Conservation (phyloP, 176 grass and related monocot species). For the Secale cereale region DNA sequence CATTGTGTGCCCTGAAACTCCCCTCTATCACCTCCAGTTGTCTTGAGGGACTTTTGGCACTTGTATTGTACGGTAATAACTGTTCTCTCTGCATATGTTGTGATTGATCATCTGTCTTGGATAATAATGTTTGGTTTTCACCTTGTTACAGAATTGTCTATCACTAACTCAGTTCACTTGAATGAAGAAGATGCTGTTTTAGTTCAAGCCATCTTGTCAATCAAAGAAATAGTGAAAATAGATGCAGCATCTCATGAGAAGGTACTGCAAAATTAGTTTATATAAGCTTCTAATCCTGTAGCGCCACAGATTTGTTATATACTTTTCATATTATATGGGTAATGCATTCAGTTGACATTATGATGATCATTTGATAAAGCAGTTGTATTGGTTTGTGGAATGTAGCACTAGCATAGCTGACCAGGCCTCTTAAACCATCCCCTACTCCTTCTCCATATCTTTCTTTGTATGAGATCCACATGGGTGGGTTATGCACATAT, state of each 20-base stretch:
- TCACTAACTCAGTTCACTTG: no score
- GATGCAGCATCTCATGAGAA: no score
- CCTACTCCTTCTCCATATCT: no score
- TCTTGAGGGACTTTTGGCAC: conserved; percentile 75
- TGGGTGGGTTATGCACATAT: no score
- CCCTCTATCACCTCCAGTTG: conserved; percentile 48
- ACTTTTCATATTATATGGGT: neutral
- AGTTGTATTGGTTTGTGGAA: neutral
- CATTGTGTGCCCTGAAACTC: conserved; percentile 54
- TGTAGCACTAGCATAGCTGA: no score
- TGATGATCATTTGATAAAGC: neutral
- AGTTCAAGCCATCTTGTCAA: no score
- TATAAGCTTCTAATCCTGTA: no score
- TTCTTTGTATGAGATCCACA: no score
- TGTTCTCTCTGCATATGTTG: conserved; percentile 28
- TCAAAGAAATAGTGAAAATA: no score
- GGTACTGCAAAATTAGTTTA: no score
- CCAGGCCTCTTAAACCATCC: no score
- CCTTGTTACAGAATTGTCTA: conserved; percentile 31
- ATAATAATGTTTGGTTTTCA: conserved; percentile 24
- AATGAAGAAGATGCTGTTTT: no score
- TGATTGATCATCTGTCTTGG: conserved; percentile 18
- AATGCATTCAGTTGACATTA: neutral
- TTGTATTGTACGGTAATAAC: conserved; percentile 77
- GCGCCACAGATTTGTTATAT: neutral